These are phyloP conservation scores for Yamadazyma nakazawae DNA, from an alignment of 805 yeast genomes.

Conservation along the genomic window DNA sequence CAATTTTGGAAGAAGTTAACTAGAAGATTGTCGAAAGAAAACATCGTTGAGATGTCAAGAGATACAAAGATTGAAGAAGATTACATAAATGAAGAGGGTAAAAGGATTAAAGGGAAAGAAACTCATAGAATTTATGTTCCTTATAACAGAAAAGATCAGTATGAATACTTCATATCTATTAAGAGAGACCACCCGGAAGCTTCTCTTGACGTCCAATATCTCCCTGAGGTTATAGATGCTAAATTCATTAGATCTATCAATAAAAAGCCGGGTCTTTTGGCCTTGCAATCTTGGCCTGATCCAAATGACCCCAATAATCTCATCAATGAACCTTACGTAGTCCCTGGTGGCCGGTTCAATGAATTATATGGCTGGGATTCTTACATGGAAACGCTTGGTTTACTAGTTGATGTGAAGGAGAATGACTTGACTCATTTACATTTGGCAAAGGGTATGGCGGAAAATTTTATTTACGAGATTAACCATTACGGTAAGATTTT, in stretches of 20 bases:
- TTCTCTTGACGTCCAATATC: constrained; percentile 66
- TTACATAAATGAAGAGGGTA: constrained; percentile 29
- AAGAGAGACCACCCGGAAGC: constrained; percentile 53
- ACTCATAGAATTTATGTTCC: constrained; percentile 81
- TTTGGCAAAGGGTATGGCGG: constrained; percentile 85
- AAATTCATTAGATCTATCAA: constrained; percentile 75
- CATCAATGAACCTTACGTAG: constrained; percentile 80
- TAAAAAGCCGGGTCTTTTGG: constrained; percentile 79
- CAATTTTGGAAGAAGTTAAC: constrained; percentile 82
- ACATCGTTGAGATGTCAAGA: constrained; percentile 64
- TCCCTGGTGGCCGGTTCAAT: constrained; percentile 96
- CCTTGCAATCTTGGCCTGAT: constrained; percentile 67
- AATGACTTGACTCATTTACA: constrained; percentile 46
- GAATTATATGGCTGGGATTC: constrained; percentile 99
- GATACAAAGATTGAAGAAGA: constrained; percentile 74
- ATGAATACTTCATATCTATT: constrained; percentile 57
- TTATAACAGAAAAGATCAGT: constrained; percentile 63
- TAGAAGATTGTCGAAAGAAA: constrained; percentile 59
- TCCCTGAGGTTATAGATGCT: constrained; percentile 74
- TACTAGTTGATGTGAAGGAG: constrained; percentile 52
- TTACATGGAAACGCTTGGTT: constrained; percentile 84
- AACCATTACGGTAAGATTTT: constrained; percentile 86
- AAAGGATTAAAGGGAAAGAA: constrained; percentile 39
- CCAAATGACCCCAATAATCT: constrained; percentile 50
- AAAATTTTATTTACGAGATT: constrained; percentile 87